These are phyloP conservation scores for Candida schatavii DNA, from an alignment of 805 yeast species.

Conservation along the genomic window DNA sequence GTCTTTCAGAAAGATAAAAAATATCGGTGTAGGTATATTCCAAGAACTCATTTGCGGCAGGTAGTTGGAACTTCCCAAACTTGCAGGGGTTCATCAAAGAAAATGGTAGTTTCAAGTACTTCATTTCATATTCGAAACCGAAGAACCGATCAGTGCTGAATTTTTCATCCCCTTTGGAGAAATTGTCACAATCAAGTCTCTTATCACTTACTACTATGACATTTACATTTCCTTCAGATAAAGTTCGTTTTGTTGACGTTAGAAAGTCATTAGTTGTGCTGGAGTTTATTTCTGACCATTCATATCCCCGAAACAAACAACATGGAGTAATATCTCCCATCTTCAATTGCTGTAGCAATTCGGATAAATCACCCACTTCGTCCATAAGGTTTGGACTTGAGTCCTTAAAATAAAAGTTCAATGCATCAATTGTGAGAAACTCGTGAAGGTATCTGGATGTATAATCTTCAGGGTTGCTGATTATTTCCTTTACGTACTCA, in stretches of 20 bases:
- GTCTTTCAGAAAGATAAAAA: not conserved
- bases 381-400: slow-evolving; percentile 34
- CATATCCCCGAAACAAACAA: not conserved
- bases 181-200: not conserved
- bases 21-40: not conserved
- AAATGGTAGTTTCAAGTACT: slow-evolving; percentile 2
- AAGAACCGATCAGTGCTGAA: slow-evolving; percentile 37
- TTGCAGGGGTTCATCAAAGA: not conserved
- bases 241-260: too few relatives aligned
- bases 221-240: too few relatives aligned
- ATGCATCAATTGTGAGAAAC: slow-evolving; percentile 42
- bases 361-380: slow-evolving; percentile 45
- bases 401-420: slow-evolving; percentile 21
- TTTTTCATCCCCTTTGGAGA: not conserved
- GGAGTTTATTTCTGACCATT: not conserved
- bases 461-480: slow-evolving; percentile 11
- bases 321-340: not conserved
- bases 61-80: slow-evolving; percentile 3
- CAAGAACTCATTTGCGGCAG: not conserved
- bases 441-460: slow-evolving; percentile 47
- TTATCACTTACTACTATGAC: too few relatives aligned
- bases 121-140: slow-evolving; percentile 38
- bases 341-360: slow-evolving; percentile 26
- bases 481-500: slow-evolving; percentile 20
- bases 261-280: too few relatives aligned